Conservation (phyloP, 345 rosid genomes). For the Dipteronia sinensis region DNA sequence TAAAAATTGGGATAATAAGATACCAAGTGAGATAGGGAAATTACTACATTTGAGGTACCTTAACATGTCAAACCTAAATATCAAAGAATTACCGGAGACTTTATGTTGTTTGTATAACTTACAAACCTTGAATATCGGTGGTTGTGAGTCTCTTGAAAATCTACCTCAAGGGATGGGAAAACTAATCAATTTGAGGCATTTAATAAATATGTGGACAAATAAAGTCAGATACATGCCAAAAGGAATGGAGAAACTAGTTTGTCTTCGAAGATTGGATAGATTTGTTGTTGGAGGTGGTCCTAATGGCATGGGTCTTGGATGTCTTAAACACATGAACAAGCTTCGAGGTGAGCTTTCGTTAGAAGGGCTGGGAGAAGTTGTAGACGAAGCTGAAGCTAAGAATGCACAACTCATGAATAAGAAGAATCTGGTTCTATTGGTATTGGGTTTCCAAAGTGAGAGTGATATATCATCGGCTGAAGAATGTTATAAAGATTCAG, state of each 20-base stretch:
- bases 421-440: not conserved
- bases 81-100: not conserved
- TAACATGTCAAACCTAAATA: not conserved
- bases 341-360: not conserved
- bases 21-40: not conserved
- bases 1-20: too few species aligned
- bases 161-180: not conserved
- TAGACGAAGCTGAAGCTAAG: not conserved
- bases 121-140: not conserved
- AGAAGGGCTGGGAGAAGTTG: not conserved
- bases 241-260: not conserved
- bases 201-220: too few species aligned
- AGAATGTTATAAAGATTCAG: not conserved
- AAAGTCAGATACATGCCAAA: not conserved
- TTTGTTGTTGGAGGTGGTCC: not conserved
- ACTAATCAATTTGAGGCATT: not conserved
- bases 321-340: not conserved
- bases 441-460: rapidly evolving
- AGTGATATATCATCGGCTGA: too few species aligned
- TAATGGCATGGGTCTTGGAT: not conserved
- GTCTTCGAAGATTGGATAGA: not conserved
- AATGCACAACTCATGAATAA: not conserved
- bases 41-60: not conserved
- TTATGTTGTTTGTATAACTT: not conserved
- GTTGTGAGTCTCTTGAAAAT: not conserved